Evolutionary conservation across 1,284 basidiomycete species (phyloP), one percentile per base, ranked within the genome.

Genomic region (Sanghuangporus baumii): DNA sequence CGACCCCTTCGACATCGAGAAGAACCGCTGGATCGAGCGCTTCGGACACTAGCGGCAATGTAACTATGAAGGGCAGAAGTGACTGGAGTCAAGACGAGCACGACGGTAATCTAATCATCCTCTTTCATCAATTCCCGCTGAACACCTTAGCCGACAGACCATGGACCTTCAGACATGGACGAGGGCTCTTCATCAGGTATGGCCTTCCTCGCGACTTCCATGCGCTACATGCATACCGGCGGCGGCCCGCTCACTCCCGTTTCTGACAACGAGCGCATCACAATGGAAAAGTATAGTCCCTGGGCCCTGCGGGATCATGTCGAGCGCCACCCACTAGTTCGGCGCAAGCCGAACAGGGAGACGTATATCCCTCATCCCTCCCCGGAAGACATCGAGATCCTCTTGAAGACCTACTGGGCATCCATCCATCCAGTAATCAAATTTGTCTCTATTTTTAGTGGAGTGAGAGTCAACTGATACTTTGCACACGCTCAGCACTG

Each of bases 141-240:
- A 31, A 31, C n/a, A 36, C 12, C 14, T 54, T 36, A 3, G n/a
- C 52, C 12, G 31, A 54, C 18, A 64, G 58, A 60, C 26, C 58
- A 46, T 26, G 41, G 58, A 6, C 58, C 60, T n/a, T 64, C 62
- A 9, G 62, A 64, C 31, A 26, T 65, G 38, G 64, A 65, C 20
- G 64, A 65, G n/a, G 64, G 64, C 40, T 65, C 64, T 16, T 65
- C 64, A 9, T 65, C 64, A 26, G 64, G 64, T 26, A 58, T 62
- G 43, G 61, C 64, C 51, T 65, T 65, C 40, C 64, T 65, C 34
- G 64, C 64, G 14, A 65, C 64, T 18, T 65, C 64, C 7, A 59
- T 65, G 34, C 61, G 61, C 12, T 62, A 65, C 37, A 62, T 65
- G 60, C 60, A 65, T 34, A 61, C 60, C 18, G 47, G 64, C 7